phyloP scores from a whole-genome alignment of 2,329 filamentous ascomycete genomes.

The Monilinia vaccinii-corymbosi region DNA sequence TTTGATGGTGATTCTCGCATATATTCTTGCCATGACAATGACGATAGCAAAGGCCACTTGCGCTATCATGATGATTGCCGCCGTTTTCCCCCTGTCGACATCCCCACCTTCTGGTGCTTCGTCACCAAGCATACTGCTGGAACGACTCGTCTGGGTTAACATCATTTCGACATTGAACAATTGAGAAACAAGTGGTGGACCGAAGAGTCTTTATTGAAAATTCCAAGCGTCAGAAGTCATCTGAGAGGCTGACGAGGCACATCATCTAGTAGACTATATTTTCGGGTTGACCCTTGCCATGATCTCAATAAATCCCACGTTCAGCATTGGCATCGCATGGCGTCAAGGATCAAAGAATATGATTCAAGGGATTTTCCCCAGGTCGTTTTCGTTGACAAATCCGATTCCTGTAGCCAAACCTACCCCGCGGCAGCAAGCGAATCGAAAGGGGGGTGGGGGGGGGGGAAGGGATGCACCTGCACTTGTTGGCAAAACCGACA shows the following conservation, averaged over 20 bases:
- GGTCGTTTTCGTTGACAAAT: not conserved
- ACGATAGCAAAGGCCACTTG: slow-evolving; percentile 1
- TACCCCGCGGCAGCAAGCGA: slow-evolving; percentile 2
- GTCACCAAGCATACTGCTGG: not conserved
- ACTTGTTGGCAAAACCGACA: not conserved
- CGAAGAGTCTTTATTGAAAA: not conserved
- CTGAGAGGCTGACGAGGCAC: not conserved
- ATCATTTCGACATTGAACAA: not conserved
- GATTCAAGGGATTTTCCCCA: not conserved
- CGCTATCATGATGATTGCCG: not conserved
- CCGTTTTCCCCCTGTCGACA: not conserved
- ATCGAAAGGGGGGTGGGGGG: not conserved
- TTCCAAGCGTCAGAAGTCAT: not conserved
- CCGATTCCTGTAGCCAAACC: not conserved
- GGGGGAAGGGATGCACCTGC: too few species aligned
- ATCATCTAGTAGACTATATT: not conserved
- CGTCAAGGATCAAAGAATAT: not conserved
- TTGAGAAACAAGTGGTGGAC: not conserved
- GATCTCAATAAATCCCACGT: not conserved
- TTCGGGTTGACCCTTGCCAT: not conserved
- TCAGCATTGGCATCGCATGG: not conserved
- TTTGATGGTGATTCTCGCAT: slow-evolving; percentile 2
- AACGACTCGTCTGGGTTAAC: not conserved
- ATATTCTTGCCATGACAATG: slow-evolving; percentile 6
- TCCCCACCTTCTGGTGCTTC: not conserved